A percentile compares a stretch with the other conserved stretches of the same genome.
Conservation (phyloP, 768 basidiomycete species). For the Lactarius akahatsu region DNA sequence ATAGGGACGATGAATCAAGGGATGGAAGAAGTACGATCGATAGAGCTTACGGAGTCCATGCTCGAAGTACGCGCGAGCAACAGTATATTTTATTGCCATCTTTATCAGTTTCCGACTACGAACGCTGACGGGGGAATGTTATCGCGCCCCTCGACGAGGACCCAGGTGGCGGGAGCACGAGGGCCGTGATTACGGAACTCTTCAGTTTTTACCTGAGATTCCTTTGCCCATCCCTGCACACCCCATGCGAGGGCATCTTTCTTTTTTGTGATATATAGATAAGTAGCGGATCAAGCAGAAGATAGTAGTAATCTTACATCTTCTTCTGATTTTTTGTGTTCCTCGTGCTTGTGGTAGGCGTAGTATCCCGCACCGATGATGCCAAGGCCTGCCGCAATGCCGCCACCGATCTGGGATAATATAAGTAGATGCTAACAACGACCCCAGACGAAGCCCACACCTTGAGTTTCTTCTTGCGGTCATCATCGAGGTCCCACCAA, state of each 20-base stretch:
- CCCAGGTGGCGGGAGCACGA: conserved; percentile 56
- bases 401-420: conserved; percentile 57
- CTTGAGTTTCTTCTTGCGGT: conserved; percentile 58
- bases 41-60: conserved; percentile 50
- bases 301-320: conserved; percentile 42
- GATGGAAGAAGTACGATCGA: background rate
- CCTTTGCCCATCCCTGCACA: conserved; percentile 52
- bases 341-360: conserved; percentile 55
- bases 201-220: conserved; percentile 54
- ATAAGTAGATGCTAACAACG: background rate
- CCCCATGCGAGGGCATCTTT: conserved; percentile 53
- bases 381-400: conserved; percentile 55
- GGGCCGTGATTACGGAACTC: conserved; percentile 47
- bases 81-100: conserved; percentile 52
- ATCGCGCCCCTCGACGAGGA: conserved; percentile 54
- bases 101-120: conserved; percentile 51
- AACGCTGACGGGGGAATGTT: conserved; percentile 58
- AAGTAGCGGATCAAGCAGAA: background rate
- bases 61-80: conserved; percentile 58
- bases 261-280: conserved; percentile 34
- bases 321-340: conserved; percentile 48
- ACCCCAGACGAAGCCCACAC: conserved; percentile 35
- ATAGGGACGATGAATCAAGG: conserved; percentile 18
- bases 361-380: conserved; percentile 49
- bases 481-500: conserved; percentile 56